Conservation (phyloP, 352 stramenopile species). For the Globisporangium nodosum region DNA sequence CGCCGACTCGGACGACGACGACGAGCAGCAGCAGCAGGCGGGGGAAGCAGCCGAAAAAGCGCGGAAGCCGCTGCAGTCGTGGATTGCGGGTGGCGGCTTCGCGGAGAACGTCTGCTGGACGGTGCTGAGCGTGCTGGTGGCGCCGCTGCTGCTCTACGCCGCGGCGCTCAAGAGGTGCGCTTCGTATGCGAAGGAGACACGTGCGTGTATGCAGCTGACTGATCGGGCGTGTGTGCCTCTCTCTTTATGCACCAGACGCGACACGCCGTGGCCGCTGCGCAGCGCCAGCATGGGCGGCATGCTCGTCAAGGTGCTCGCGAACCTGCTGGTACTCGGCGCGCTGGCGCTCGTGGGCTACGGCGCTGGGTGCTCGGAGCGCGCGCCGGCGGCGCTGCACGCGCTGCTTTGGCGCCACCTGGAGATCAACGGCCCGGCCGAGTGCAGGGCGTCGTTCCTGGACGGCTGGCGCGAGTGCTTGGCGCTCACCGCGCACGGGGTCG, state of each 20-base stretch:
- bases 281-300: conserved; percentile 20
- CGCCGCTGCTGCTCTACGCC: conserved; percentile 44
- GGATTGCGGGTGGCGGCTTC: conserved; percentile 25
- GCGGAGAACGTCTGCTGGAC: conserved; percentile 62
- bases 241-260: conserved; percentile 4
- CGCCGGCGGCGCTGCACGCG: conserved; percentile 1
- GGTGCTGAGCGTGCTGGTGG: conserved; percentile 25
- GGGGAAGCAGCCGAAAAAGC: conserved; percentile 7
- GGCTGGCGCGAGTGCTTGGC: conserved; percentile 10
- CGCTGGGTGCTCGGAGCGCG: conserved; percentile 15
- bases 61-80: conserved; percentile 12
- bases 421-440: conserved; percentile 4
- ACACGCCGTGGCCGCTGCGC: conserved; percentile 30
- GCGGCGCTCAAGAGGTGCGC: conserved; percentile 16
- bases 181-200: too few species aligned
- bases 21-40: conserved; percentile 18
- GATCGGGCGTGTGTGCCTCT: neutral
- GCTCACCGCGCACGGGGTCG: neutral
- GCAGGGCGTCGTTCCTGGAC: conserved; percentile 9
- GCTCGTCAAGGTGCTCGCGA: conserved; percentile 32
- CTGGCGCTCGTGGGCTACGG: conserved; percentile 19
- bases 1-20: conserved; percentile 10
- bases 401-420: conserved; percentile 27
- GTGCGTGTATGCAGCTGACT: neutral
- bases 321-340: conserved; percentile 24